These are phyloP conservation scores for Tolypocladium nubicola DNA, from an alignment of 2,329 filamentous ascomycete genomes.

Conservation along the genomic window DNA sequence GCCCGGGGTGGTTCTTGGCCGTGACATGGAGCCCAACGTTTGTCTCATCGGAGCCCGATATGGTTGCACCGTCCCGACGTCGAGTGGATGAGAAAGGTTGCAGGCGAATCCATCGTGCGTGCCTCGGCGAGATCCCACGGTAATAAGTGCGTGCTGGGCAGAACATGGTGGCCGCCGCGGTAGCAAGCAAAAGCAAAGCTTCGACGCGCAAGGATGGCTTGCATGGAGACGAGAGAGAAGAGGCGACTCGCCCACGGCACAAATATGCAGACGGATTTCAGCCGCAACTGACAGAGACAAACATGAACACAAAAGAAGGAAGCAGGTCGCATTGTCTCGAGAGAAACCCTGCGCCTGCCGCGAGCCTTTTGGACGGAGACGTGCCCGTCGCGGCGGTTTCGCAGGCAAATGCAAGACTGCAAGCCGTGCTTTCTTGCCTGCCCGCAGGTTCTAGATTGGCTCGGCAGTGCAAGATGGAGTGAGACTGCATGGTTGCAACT, in stretches of 20 bases:
- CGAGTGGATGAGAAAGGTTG: background rate
- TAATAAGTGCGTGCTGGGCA: background rate
- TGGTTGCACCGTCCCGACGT: background rate
- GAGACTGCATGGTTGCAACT: background rate
- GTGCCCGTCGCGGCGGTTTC: background rate
- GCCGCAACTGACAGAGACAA: background rate
- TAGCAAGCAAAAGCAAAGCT: background rate
- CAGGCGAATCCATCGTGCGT: background rate
- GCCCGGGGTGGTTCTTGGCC: background rate
- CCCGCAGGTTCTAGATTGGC: background rate
- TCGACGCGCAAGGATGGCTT: background rate
- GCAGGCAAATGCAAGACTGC: background rate
- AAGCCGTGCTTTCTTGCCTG: background rate
- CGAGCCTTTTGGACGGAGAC: background rate
- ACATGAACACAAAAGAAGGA: background rate
- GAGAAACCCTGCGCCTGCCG: background rate
- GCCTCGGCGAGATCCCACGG: background rate
- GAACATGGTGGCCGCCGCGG: background rate
- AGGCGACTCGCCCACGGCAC: background rate
- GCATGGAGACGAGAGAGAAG: slow-evolving; percentile 1
- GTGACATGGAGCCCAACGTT: background rate
- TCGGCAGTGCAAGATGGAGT: background rate
- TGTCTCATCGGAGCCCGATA: background rate
- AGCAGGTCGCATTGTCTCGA: background rate
- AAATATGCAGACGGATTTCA: background rate